phyloP scores from a whole-genome alignment of 2,329 filamentous ascomycete species.

The Xylariaceae sp. region DNA sequence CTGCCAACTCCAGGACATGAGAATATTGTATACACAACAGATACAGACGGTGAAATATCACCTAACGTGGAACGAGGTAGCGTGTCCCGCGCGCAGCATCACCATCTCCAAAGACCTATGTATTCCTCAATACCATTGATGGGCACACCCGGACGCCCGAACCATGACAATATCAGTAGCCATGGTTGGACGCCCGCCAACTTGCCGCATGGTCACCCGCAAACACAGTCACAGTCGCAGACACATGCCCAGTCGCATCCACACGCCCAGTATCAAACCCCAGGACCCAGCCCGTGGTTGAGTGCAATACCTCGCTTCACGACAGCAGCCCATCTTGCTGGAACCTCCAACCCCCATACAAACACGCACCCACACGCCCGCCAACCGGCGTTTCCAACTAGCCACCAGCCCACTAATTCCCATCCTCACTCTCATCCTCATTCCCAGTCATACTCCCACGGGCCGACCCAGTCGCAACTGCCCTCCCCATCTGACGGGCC shows the following conservation, averaged over 20 bases:
- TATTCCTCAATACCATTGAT: slow-evolving; percentile 22
- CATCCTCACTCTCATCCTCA: slow-evolving; percentile 3
- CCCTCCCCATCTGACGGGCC: slow-evolving; percentile 3
- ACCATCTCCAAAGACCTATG: slow-evolving; percentile 10
- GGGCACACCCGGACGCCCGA: slow-evolving; percentile 14
- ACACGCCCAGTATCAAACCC: slow-evolving; percentile 19
- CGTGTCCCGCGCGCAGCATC: slow-evolving; percentile 11
- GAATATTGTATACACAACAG: slow-evolving; percentile 38
- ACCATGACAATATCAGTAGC: slow-evolving; percentile 8
- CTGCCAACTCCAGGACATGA: slow-evolving; percentile 16
- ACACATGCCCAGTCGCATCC: slow-evolving; percentile 11
- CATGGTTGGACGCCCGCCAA: slow-evolving; percentile 30
- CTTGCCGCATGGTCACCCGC: slow-evolving; percentile 7
- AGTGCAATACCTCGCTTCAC: slow-evolving; percentile 42
- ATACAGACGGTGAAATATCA: slow-evolving; percentile 38
- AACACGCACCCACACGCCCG: slow-evolving; percentile 18
- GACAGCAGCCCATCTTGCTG: slow-evolving; percentile 17
- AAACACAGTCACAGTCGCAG: slow-evolving; percentile 2
- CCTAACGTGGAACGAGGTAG: slow-evolving; percentile 22
- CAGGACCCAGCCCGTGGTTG: slow-evolving; percentile 38
- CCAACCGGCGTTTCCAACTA: slow-evolving; percentile 6
- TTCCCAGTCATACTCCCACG: slow-evolving; percentile 1
- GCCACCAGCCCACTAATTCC: slow-evolving; percentile 4
- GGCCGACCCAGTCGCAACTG: slow-evolving; percentile 1
- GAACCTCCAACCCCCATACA: background rate